A percentile compares a stretch with the other conserved stretches of the same genome.
Evolutionary conservation across 805 yeast species (phyloP).

Genomic region (Brettanomyces sp.): DNA sequence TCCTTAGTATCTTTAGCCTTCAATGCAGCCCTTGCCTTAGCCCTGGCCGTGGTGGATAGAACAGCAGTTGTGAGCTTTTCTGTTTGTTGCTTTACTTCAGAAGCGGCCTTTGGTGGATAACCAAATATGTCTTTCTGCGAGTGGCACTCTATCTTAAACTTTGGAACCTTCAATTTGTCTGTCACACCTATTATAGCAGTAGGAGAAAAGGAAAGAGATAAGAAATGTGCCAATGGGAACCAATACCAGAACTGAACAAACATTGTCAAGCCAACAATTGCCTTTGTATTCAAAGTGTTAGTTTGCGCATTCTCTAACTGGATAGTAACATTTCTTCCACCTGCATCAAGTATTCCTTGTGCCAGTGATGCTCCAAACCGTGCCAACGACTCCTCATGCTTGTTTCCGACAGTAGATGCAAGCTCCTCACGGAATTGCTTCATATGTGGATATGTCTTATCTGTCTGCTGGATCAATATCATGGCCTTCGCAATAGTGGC

Average conservation of each 20-base stretch:
- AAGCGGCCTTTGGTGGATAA: constrained; percentile 84
- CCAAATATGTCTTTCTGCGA: constrained; percentile 72
- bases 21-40: constrained; percentile 79
- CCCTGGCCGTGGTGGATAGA: constrained; percentile 84
- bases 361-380: constrained; percentile 96
- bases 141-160: constrained; percentile 72
- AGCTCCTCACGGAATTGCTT: constrained; percentile 64
- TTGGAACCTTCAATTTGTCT: constrained; percentile 78
- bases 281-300: constrained; percentile 81
- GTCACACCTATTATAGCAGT: constrained; percentile 84
- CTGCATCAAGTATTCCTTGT: constrained; percentile 97
- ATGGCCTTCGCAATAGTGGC: constrained; percentile 87
- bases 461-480: constrained; percentile 85
- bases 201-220: constrained; percentile 85
- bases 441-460: constrained; percentile 71
- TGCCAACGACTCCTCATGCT: constrained; percentile 94
- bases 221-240: constrained; percentile 94
- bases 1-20: constrained; percentile 39
- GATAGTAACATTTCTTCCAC: constrained; percentile 96
- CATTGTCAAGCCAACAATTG: constrained; percentile 84
- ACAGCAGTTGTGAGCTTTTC: constrained; percentile 91
- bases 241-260: constrained; percentile 96
- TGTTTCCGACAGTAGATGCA: constrained; percentile 69
- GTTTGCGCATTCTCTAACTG: constrained; percentile 82
- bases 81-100: constrained; percentile 67